These are phyloP conservation scores for Blastocystis sp. DNA, from an alignment of 352 stramenopile genomes.

Conservation along the genomic window DNA sequence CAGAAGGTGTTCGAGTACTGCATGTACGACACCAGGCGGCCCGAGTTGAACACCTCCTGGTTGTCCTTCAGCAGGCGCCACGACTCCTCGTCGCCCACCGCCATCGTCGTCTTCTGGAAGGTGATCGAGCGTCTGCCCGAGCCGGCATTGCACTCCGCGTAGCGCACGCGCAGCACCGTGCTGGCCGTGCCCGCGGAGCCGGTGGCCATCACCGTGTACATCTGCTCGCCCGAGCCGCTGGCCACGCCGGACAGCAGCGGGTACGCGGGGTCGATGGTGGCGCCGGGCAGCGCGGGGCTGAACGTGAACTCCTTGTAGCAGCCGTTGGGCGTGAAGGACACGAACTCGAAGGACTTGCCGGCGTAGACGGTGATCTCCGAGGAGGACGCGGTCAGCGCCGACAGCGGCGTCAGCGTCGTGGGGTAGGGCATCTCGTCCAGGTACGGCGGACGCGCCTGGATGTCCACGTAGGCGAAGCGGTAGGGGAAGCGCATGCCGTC, in stretches of 20 bases:
- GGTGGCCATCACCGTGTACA: slow-evolving; percentile 48
- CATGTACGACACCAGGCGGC: neutral
- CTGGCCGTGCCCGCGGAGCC: neutral
- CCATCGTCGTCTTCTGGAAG: slow-evolving; percentile 14
- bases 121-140: slow-evolving; percentile 15
- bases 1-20: slow-evolving; percentile 56
- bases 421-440: slow-evolving; percentile 22
- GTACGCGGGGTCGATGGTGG: slow-evolving; percentile 37
- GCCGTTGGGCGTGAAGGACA: slow-evolving; percentile 28
- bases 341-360: neutral
- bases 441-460: slow-evolving; percentile 26
- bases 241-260: slow-evolving; percentile 27
- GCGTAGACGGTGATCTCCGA: slow-evolving; percentile 23
- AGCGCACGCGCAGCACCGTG: slow-evolving; percentile 28
- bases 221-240: slow-evolving; percentile 1
- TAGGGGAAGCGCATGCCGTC: slow-evolving; percentile 50
- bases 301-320: slow-evolving; percentile 54
- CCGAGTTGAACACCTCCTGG: slow-evolving; percentile 15
- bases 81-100: slow-evolving; percentile 34
- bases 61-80: slow-evolving; percentile 32
- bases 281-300: slow-evolving; percentile 4
- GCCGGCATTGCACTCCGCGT: slow-evolving; percentile 21
- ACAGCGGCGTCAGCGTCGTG: slow-evolving; percentile 10
- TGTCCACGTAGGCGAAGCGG: slow-evolving; percentile 45
- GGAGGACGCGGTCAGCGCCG: neutral